phyloP scores from a whole-genome alignment of 2,329 filamentous ascomycete species.

The Colletotrichum filicis region DNA sequence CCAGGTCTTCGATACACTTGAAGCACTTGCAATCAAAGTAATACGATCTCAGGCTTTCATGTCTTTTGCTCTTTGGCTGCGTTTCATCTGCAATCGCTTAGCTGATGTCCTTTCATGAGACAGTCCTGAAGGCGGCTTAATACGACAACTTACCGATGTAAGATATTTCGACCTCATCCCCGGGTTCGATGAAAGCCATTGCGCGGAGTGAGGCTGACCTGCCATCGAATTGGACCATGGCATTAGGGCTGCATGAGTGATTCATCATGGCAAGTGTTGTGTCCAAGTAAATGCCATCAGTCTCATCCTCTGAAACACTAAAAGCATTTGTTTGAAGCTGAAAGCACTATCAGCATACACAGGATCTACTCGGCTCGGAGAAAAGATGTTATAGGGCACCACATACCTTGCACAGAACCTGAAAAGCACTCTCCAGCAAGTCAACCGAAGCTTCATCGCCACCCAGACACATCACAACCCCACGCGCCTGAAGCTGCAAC shows the following conservation, averaged over 20 bases:
- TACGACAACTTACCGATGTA: slow-evolving; percentile 62
- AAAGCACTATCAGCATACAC: slow-evolving; percentile 29
- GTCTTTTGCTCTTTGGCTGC: slow-evolving; percentile 54
- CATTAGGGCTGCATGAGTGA: slow-evolving; percentile 71
- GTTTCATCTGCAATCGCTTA: slow-evolving; percentile 54
- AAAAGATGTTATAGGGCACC: background rate
- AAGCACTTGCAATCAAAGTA: slow-evolving; percentile 63
- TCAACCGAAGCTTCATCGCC: slow-evolving; percentile 53
- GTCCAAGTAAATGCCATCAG: slow-evolving; percentile 67
- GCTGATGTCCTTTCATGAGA: background rate
- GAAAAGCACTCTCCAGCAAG: slow-evolving; percentile 50
- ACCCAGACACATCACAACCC: slow-evolving; percentile 18
- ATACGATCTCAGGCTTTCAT: slow-evolving; percentile 57
- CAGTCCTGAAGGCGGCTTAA: background rate
- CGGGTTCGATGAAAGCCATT: slow-evolving; percentile 57
- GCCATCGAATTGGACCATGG: slow-evolving; percentile 65
- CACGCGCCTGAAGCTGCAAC: slow-evolving; percentile 58
- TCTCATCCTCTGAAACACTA: slow-evolving; percentile 58
- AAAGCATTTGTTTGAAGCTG: slow-evolving; percentile 73
- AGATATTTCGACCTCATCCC: slow-evolving; percentile 69
- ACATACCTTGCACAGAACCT: slow-evolving; percentile 65
- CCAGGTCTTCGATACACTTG: slow-evolving; percentile 62
- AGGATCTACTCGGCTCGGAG: background rate
- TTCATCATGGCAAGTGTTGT: slow-evolving; percentile 68
- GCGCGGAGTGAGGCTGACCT: slow-evolving; percentile 63